These are phyloP conservation scores for Ilyonectria mors-panacis DNA, from an alignment of 2,329 filamentous ascomycete species.

Conservation along the genomic window DNA sequence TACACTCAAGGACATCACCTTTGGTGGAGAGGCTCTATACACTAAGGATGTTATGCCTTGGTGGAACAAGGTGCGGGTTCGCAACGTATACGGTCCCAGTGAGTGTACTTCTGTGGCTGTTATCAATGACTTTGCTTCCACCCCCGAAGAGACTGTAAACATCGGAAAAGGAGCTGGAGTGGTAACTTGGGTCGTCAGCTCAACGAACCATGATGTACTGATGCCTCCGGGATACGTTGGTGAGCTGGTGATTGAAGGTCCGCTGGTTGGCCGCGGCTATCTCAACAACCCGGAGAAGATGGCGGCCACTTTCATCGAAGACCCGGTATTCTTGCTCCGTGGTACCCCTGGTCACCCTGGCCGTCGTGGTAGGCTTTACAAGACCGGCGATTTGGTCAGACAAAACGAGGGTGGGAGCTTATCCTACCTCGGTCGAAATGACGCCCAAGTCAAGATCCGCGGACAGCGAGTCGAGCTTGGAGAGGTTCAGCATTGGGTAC, in stretches of 20 bases:
- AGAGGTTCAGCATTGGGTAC: conserved; percentile 32
- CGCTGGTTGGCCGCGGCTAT: conserved; percentile 44
- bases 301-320: conserved; percentile 52
- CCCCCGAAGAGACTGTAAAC: neutral
- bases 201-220: conserved; percentile 34
- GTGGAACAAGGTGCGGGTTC: conserved; percentile 36
- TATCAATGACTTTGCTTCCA: conserved; percentile 1
- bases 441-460: conserved; percentile 68
- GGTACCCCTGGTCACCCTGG: conserved; percentile 41
- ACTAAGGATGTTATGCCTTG: conserved; percentile 50
- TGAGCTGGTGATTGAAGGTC: conserved; percentile 48
- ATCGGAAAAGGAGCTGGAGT: conserved; percentile 18
- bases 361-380: conserved; percentile 23
- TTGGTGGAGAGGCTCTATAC: conserved; percentile 64
- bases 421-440: conserved; percentile 62
- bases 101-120: conserved; percentile 20
- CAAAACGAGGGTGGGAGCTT: conserved; percentile 53
- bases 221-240: conserved; percentile 42
- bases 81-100: conserved; percentile 20
- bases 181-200: conserved; percentile 41
- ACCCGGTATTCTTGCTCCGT: conserved; percentile 38
- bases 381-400: conserved; percentile 30
- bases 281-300: conserved; percentile 41
- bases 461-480: conserved; percentile 69
- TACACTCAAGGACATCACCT: conserved; percentile 58